Conservation (phyloP, 2,329 filamentous ascomycete genomes). For the Ambrosiella beaveri region DNA sequence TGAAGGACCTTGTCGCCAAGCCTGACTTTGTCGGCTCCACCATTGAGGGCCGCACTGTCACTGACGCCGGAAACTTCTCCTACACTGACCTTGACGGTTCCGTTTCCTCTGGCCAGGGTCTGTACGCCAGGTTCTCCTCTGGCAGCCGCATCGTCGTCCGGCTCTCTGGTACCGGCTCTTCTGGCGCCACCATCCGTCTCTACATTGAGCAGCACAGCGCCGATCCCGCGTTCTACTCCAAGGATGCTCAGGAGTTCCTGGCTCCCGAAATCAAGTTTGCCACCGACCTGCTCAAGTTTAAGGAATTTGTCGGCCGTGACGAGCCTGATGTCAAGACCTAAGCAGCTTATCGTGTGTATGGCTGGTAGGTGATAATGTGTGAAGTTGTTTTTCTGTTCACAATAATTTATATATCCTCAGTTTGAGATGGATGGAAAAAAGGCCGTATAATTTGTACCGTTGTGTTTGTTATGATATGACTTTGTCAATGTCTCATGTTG, state of each 20-base stretch:
- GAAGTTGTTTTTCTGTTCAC: not conserved
- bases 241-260: constrained; percentile 86
- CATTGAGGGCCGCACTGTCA: constrained; percentile 63
- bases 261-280: constrained; percentile 78
- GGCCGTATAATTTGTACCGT: not conserved
- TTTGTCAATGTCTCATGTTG: not conserved
- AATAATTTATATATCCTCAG: not conserved
- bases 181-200: constrained; percentile 86
- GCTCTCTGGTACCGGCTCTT: constrained; percentile 85
- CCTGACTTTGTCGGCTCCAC: constrained; percentile 63
- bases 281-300: constrained; percentile 72
- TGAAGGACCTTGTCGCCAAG: constrained; percentile 62
- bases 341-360: not conserved
- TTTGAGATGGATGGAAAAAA: not conserved
- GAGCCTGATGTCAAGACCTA: constrained; percentile 96
- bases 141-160: constrained; percentile 91
- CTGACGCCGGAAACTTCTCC: constrained; percentile 86
- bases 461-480: not conserved
- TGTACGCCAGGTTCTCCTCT: constrained; percentile 86
- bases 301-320: constrained; percentile 81
- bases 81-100: constrained; percentile 98
- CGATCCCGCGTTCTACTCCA: constrained; percentile 58
- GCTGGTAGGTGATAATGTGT: not conserved
- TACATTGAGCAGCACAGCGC: constrained; percentile 93
- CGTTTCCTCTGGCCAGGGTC: constrained; percentile 86